Percentiles rank a stretch among this genome's conserved stretches.
These are phyloP conservation scores for Annulohypoxylon bovei DNA, from an alignment of 495 filamentous ascomycete species.

Conservation along the genomic window DNA sequence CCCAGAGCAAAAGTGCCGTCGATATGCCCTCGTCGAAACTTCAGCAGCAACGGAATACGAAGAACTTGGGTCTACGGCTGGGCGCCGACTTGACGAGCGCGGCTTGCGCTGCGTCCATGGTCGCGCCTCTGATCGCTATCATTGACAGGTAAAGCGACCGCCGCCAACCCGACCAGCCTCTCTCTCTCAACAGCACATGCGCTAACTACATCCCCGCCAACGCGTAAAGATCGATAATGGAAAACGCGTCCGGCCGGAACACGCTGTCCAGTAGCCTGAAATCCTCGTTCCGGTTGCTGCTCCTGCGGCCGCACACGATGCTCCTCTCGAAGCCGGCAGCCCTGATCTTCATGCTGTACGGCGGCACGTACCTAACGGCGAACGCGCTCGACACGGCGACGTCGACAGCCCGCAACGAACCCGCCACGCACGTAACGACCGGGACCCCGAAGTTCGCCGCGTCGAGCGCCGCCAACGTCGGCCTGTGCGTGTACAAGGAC, in stretches of 20 bases:
- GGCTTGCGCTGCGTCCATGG: constrained; percentile 77
- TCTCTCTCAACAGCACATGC: neutral
- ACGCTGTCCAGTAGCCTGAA: constrained; percentile 75
- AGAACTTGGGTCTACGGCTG: constrained; percentile 72
- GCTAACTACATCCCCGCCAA: constrained; percentile 33
- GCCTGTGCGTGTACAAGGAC: constrained; percentile 93
- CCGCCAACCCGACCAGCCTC: neutral
- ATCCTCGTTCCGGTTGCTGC: constrained; percentile 68
- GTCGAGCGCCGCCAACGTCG: constrained; percentile 85
- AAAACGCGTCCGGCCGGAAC: constrained; percentile 86
- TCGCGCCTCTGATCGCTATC: constrained; percentile 88
- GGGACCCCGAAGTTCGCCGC: constrained; percentile 85
- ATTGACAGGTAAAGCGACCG: constrained; percentile 77
- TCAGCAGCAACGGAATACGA: constrained; percentile 75
- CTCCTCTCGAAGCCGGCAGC: constrained; percentile 83
- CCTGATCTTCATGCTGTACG: constrained; percentile 89
- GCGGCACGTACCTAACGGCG: constrained; percentile 89
- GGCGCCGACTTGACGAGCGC: constrained; percentile 80
- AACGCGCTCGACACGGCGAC: constrained; percentile 86
- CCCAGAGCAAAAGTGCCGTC: constrained; percentile 17
- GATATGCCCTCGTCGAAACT: constrained; percentile 36
- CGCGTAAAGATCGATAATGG: constrained; percentile 80
- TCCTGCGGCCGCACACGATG: constrained; percentile 74
- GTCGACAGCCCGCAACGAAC: constrained; percentile 68
- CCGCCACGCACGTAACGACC: constrained; percentile 69